Conservation (phyloP, 2,329 filamentous ascomycete genomes). For the Epichloe coenophiala region DNA sequence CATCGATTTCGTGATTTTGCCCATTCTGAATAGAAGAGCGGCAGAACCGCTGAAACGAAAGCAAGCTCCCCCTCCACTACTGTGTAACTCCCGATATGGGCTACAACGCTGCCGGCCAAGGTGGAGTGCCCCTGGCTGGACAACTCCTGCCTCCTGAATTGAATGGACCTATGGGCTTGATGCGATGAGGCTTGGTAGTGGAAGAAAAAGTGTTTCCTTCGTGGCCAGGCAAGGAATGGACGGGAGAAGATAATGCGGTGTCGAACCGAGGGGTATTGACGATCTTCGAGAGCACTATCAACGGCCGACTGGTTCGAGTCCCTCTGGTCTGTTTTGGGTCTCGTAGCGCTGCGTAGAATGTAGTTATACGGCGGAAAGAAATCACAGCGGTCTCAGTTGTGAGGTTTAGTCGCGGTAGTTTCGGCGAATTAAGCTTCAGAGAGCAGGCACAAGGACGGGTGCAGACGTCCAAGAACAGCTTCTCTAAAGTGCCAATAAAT, state of each 20-base stretch:
- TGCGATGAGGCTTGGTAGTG: background rate
- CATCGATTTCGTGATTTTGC: slow-evolving; percentile 54
- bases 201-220: background rate
- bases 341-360: background rate
- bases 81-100: slow-evolving; percentile 23
- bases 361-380: background rate
- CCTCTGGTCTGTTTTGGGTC: background rate
- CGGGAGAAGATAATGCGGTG: background rate
- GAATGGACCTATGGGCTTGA: background rate
- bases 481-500: slow-evolving; percentile 3
- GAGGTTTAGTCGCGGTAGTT: background rate
- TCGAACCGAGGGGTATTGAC: background rate
- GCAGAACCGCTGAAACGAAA: slow-evolving; percentile 39
- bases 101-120: slow-evolving; percentile 24
- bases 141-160: slow-evolving; percentile 13
- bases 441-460: slow-evolving; percentile 21
- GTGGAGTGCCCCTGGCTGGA: slow-evolving; percentile 21
- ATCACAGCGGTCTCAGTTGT: slow-evolving; percentile 1
- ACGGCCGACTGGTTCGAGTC: background rate
- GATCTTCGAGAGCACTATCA: background rate
- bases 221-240: background rate
- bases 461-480: slow-evolving; percentile 28
- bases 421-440: slow-evolving; percentile 7
- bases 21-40: slow-evolving; percentile 48
- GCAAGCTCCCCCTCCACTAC: slow-evolving; percentile 44